Base-by-base conservation (phyloP, 208 protist species). In the Angomonas desouzai region DNA sequence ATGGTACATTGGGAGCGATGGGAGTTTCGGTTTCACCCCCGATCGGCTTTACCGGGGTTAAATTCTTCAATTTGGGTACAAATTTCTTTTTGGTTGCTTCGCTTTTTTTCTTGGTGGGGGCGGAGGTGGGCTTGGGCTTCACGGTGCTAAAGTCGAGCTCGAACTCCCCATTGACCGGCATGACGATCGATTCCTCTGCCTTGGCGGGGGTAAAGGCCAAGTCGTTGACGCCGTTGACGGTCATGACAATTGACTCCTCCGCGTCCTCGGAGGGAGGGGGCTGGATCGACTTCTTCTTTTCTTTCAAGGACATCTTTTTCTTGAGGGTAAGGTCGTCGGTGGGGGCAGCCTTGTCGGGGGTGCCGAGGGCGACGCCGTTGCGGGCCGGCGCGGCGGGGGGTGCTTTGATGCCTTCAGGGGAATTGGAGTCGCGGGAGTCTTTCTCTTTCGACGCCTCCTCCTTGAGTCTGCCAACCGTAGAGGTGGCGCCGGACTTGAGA, bases 61-160 rank as follows among this genome's bases (percentile, higher is more conserved):
- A 16, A 23, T 23, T 23, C n/a, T 51, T 51, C 9, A 13, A 16
- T 51, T 51, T 51, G 45, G 45, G 45, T 23, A 51, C 45, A 51
- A 51, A 51, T 51, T 51, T 51, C 20, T 51, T 51, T 16, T 27
- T 23, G 3, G 45, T 23, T 23, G 6, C 45, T 13, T 13, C 45
- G 18, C n/a, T 51, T 16, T 51, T 51, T 51, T 23, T 51, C 10
- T 13, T 51, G 20, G 45, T 23, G 20, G 45, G 45, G 45, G 45
- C 45, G 6, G 45, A 51, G 9, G 45, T 51, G 18, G 45, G 45
- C 20, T 51, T 51, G 20, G 45, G 18, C 20, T 51, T 51, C 6
- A 51, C 20, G 20, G 45, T 22, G 45, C 45, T 51, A 23, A 51
- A 51, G 45, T 51, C 45, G 18, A 51, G 20, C 4, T 51, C 45